A percentile compares a stretch with the other conserved stretches of the same genome.
phyloP scores from a whole-genome alignment of 2,329 filamentous ascomycete species.

The Pseudocercospora pini-densiflorae region DNA sequence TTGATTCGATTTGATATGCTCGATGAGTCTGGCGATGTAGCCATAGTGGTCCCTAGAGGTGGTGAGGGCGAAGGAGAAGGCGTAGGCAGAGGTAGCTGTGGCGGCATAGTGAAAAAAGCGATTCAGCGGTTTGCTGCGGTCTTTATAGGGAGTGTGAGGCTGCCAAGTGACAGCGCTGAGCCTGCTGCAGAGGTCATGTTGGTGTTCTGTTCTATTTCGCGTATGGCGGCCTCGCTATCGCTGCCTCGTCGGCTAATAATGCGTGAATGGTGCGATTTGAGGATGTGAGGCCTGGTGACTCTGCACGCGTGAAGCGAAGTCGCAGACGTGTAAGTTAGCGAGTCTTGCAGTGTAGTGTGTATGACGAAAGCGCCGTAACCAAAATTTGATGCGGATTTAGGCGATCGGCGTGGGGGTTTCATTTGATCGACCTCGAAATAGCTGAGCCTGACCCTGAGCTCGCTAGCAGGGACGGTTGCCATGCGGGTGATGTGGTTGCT shows the following conservation, averaged over 20 bases:
- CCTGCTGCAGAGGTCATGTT: not conserved
- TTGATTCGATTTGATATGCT: conserved; percentile 49
- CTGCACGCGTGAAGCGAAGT: not conserved
- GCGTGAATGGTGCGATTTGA: not conserved
- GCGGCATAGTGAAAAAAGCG: conserved; percentile 13
- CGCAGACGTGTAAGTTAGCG: too few relatives aligned
- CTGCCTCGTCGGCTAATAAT: not conserved
- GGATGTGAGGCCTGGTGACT: not conserved
- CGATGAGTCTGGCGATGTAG: conserved; percentile 17
- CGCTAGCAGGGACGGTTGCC: not conserved
- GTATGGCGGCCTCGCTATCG: not conserved
- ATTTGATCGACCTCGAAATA: too few relatives aligned
- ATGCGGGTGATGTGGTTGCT: not conserved
- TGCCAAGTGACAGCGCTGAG: not conserved
- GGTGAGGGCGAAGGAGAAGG: conserved; percentile 21
- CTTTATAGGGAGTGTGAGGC: not conserved
- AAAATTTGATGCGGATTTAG: too few relatives aligned
- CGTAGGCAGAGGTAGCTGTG: conserved; percentile 14
- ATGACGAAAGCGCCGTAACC: too few relatives aligned
- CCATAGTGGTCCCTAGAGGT: conserved; percentile 21
- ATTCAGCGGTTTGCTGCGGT: not conserved
- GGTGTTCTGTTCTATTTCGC: not conserved
- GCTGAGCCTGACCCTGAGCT: too few relatives aligned
- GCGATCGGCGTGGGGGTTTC: too few relatives aligned
- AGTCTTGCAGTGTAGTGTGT: too few relatives aligned